Evolutionary conservation across 306 rosid species (phyloP).

Genomic region (Ceratonia siliqua): DNA sequence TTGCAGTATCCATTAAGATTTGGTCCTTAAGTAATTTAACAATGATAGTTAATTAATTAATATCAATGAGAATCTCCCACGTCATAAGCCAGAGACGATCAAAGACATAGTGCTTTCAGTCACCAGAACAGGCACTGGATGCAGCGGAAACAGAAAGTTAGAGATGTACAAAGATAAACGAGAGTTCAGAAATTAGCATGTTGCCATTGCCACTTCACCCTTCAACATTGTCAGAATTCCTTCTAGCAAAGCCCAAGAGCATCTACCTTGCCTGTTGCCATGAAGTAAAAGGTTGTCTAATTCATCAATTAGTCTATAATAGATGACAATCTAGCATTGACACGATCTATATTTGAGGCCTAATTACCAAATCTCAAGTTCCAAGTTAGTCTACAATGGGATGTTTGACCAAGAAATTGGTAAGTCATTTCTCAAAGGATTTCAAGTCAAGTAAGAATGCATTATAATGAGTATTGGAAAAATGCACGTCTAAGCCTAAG

Average conservation of each 20-base stretch:
- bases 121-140: conserved; percentile 19
- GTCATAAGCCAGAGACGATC: neutral
- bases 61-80: neutral
- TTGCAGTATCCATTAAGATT: neutral
- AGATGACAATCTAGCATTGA: conserved; percentile 23
- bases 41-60: conserved; percentile 18
- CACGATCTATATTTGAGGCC: conserved; percentile 17
- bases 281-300: conserved; percentile 26
- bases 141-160: too few relatives aligned
- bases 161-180: conserved; percentile 16
- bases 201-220: conserved; percentile 97
- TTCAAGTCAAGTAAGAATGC: conserved; percentile 8
- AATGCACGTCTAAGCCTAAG: neutral
- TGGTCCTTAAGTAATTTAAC: conserved; percentile 23
- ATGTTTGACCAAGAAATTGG: conserved; percentile 10
- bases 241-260: conserved; percentile 85
- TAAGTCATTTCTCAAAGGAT: neutral
- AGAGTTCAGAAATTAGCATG: conserved; percentile 7
- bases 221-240: conserved; percentile 93
- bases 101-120: conserved; percentile 9
- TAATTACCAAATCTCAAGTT: conserved; percentile 2
- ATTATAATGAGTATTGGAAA: conserved; percentile 9
- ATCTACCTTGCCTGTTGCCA: conserved; percentile 80
- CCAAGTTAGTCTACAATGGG: neutral
- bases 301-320: conserved; percentile 19